These are phyloP conservation scores for Penicillium manginii DNA, from an alignment of 495 filamentous ascomycete species.

Conservation along the genomic window DNA sequence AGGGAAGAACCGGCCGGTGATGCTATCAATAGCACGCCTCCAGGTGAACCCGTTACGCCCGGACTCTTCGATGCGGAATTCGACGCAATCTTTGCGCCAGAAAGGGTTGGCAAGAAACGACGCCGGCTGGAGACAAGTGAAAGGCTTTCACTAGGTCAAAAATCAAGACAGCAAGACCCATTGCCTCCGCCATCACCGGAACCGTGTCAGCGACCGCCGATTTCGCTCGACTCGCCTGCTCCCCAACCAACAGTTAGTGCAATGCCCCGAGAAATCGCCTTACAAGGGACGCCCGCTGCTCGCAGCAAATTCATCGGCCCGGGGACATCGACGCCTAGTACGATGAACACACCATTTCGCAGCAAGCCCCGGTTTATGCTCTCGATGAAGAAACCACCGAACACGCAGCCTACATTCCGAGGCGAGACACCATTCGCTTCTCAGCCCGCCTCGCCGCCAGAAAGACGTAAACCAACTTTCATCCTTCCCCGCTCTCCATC, in stretches of 20 bases:
- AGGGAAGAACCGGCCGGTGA: conserved; percentile 3
- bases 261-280: background rate
- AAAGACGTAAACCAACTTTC: conserved; percentile 40
- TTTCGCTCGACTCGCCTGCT: conserved; percentile 7
- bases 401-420: conserved; percentile 20
- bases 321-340: conserved; percentile 23
- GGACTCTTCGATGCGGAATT: conserved; percentile 28
- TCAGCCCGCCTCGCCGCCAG: conserved; percentile 19
- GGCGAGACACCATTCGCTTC: conserved; percentile 21
- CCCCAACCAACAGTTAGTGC: background rate
- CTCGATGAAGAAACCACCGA: conserved; percentile 23
- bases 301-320: conserved; percentile 10
- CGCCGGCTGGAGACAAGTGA: conserved; percentile 22
- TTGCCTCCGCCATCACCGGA: conserved; percentile 29
- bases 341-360: conserved; percentile 28
- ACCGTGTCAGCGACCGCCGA: background rate
- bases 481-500: conserved; percentile 47
- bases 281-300: conserved; percentile 14
- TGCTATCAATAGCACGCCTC: conserved; percentile 28
- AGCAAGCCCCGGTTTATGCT: conserved; percentile 36
- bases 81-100: conserved; percentile 36
- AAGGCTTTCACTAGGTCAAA: conserved; percentile 7
- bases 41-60: conserved; percentile 10
- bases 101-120: conserved; percentile 33
- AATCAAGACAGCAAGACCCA: conserved; percentile 7